Evolutionary conservation across 148 eudicot species (phyloP), one percentile per base, ranked within the genome.

Genomic region (Drosera capensis): DNA sequence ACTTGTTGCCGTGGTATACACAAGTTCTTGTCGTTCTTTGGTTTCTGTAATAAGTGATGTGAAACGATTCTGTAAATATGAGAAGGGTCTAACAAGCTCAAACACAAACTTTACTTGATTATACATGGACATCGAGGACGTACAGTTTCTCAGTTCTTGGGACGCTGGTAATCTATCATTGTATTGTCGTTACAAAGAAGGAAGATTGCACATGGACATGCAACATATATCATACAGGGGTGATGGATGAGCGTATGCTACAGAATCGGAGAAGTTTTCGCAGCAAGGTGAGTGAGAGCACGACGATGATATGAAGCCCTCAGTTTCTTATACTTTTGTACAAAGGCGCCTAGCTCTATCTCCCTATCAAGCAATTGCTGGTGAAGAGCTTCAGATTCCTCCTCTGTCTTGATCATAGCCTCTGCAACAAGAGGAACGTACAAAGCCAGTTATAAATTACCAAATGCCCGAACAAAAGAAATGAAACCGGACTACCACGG

Each of bases 301-400:
- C 79, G 79, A 40, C 73, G 79, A 25, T 88, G 97, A 55, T 83
- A 88, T 14, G 67, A 16, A 18, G 48, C 44, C 13, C 97, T 74
- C 8, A 75, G 53, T 67, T 72, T 83, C 77, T 88, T 83, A 70
- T 80, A 83, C 45, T 80, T 83, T 48, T 78, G 94, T 25, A 90
- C 67, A 53, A 75, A 90, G 11, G 71, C 59, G 14, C 67, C 68
- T 9, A 80, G 53, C 51, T 84, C 97, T 14, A 83, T 79, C 45
- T 84, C 97, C 43, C 65, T 58, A 7, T 78, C 78, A 29, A 84
- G 84, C 49, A 90, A 80, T 57, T 84, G 95, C 54, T 55, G 58
- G 64, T 84, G 72, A 36, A 90, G 79, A 14, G 60, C 49, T 58
- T 84, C 95, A 0, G 97, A 84, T 52, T 90, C 97, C 46, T 80